These are phyloP conservation scores for Xylaria sp. DNA, from an alignment of 2,329 filamentous ascomycete species.

Conservation along the genomic window DNA sequence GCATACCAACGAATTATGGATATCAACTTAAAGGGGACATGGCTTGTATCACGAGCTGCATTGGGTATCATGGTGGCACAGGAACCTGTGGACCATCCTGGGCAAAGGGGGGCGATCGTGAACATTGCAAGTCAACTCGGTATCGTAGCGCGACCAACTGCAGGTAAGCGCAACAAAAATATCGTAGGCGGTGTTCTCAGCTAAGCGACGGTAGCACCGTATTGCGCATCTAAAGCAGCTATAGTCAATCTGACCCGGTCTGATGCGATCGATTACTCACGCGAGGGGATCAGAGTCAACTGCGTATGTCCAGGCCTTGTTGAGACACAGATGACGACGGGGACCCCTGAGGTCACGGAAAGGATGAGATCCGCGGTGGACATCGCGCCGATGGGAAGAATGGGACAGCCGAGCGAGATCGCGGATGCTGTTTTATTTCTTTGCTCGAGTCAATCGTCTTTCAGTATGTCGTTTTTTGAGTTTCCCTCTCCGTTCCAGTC, in stretches of 20 bases:
- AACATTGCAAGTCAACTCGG: conserved; percentile 65
- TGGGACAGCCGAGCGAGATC: conserved; percentile 62
- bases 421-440: conserved; percentile 62
- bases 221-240: conserved; percentile 68
- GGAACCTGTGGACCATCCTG: conserved; percentile 55
- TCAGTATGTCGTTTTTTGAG: conserved; percentile 44
- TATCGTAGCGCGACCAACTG: conserved; percentile 53
- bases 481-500: neutral
- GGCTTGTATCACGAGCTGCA: conserved; percentile 59
- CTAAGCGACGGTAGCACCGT: conserved; percentile 56
- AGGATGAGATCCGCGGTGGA: conserved; percentile 11
- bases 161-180: conserved; percentile 51
- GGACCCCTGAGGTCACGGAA: conserved; percentile 41
- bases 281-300: conserved; percentile 54
- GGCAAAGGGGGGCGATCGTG: conserved; percentile 60
- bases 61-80: conserved; percentile 60
- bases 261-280: conserved; percentile 67
- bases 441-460: conserved; percentile 60
- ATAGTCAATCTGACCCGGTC: conserved; percentile 67
- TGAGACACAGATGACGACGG: conserved; percentile 59
- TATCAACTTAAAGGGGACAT: conserved; percentile 66
- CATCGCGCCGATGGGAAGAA: conserved; percentile 62
- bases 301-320: conserved; percentile 58
- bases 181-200: neutral
- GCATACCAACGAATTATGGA: conserved; percentile 65